A percentile compares a stretch with the other conserved stretches of the same genome.
phyloP scores from a whole-genome alignment of 768 basidiomycete genomes.

The Tulasnella sp. region DNA sequence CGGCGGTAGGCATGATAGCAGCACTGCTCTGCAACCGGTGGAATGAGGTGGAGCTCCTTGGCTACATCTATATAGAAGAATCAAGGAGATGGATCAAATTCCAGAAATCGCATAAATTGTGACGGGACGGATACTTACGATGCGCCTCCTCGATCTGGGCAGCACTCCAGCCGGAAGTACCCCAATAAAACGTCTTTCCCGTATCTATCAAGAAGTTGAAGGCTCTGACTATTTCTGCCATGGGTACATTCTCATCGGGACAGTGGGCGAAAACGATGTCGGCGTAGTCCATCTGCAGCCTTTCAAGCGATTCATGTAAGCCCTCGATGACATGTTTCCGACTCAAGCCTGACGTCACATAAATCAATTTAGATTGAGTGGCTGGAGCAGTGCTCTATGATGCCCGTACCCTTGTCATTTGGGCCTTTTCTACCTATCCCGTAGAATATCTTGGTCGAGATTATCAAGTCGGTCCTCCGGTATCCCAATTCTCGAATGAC shows the following conservation, averaged over 20 bases:
- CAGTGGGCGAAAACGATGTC: slow-evolving; percentile 67
- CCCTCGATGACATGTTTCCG: slow-evolving; percentile 59
- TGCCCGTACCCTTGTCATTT: slow-evolving; percentile 36
- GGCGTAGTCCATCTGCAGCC: slow-evolving; percentile 67
- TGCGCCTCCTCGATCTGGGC: slow-evolving; percentile 58
- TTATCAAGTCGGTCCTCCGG: slow-evolving; percentile 57
- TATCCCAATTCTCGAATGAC: slow-evolving; percentile 66
- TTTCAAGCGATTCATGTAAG: slow-evolving; percentile 52
- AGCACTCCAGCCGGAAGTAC: slow-evolving; percentile 71
- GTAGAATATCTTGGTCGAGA: slow-evolving; percentile 77
- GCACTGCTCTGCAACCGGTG: slow-evolving; percentile 71
- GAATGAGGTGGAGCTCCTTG: slow-evolving; percentile 52
- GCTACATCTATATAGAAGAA: slow-evolving; percentile 49
- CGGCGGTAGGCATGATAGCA: slow-evolving; percentile 41
- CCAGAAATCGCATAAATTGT: background rate
- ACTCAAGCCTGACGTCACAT: background rate
- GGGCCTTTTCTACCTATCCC: slow-evolving; percentile 47
- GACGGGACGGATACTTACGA: slow-evolving; percentile 35
- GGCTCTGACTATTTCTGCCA: slow-evolving; percentile 65
- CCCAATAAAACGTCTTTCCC: slow-evolving; percentile 62
- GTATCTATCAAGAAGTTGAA: slow-evolving; percentile 71
- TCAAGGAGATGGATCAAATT: background rate
- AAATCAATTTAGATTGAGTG: background rate
- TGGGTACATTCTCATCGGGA: slow-evolving; percentile 35
- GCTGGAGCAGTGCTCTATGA: no score